A percentile compares a stretch with the other conserved stretches of the same genome.
Evolutionary conservation across 257 asterid species (phyloP).

Genomic region (Solanum sejunctum): DNA sequence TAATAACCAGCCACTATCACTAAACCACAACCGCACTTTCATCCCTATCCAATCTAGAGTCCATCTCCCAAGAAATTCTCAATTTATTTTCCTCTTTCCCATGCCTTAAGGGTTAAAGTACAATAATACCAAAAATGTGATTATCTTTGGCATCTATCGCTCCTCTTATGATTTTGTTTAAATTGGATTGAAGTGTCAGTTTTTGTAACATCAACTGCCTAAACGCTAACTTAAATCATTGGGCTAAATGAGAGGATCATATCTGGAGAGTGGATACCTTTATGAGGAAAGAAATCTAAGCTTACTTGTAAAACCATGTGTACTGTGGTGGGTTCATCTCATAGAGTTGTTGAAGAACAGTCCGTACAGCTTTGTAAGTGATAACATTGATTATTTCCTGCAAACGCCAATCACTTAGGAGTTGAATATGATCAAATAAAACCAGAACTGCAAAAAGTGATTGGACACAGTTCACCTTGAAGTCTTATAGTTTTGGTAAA

Average conservation of each 20-base stretch:
- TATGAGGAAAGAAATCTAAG: not conserved
- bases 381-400: slow-evolving; percentile 42
- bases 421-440: not conserved
- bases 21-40: not conserved
- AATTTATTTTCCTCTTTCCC: not conserved
- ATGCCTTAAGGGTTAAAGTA: not conserved
- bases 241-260: not conserved
- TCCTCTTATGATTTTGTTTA: not conserved
- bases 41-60: not conserved
- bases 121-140: not conserved
- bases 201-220: not conserved
- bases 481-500: not conserved
- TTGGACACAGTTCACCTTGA: not conserved
- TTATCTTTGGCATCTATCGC: not conserved
- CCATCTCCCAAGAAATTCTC: not conserved
- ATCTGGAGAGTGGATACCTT: not conserved
- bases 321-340: slow-evolving; percentile 63
- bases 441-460: not conserved
- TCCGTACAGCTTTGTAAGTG: slow-evolving; percentile 58
- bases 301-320: slow-evolving; percentile 58
- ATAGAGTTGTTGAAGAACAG: slow-evolving; percentile 59
- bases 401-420: not conserved
- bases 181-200: not conserved
- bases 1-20: not conserved
- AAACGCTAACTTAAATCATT: not conserved